These are phyloP conservation scores for Setaria italica DNA, from an alignment of 202 grass and related monocot genomes.

Conservation along the genomic window DNA sequence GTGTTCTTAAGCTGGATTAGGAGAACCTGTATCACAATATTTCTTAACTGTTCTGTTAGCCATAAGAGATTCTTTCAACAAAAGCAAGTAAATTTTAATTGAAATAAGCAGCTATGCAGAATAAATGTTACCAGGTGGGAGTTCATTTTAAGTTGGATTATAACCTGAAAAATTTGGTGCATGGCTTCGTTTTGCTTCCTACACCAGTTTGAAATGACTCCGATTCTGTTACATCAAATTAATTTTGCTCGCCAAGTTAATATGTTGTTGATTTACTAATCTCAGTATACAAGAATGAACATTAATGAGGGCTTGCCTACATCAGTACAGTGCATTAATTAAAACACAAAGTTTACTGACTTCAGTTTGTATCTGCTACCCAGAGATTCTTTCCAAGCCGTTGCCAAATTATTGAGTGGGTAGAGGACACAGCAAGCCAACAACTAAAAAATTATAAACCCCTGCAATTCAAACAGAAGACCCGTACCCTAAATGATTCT, in stretches of 20 bases:
- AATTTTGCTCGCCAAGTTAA: slow-evolving; percentile 66
- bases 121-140: slow-evolving; percentile 68
- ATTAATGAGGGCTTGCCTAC: slow-evolving; percentile 39
- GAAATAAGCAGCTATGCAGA: slow-evolving; percentile 44
- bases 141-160: slow-evolving; percentile 83
- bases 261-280: slow-evolving; percentile 58
- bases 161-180: slow-evolving; percentile 96
- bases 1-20: slow-evolving; percentile 57
- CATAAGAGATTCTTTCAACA: slow-evolving; percentile 41
- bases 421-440: not conserved
- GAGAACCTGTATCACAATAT: slow-evolving; percentile 74
- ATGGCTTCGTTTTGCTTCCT: slow-evolving; percentile 92
- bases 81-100: slow-evolving; percentile 47
- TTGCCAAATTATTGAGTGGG: not conserved
- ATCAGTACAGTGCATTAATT: slow-evolving; percentile 35
- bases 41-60: slow-evolving; percentile 60
- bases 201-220: slow-evolving; percentile 66
- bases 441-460: not conserved
- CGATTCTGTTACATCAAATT: slow-evolving; percentile 85
- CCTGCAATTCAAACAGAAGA: not conserved
- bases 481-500: not conserved
- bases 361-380: slow-evolving; percentile 1
- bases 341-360: not conserved
- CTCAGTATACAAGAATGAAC: slow-evolving; percentile 42
- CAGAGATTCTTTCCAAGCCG: not conserved